Evolutionary conservation across 2,329 filamentous ascomycete genomes (phyloP).

Genomic region (Plenodomus tracheiphilus): DNA sequence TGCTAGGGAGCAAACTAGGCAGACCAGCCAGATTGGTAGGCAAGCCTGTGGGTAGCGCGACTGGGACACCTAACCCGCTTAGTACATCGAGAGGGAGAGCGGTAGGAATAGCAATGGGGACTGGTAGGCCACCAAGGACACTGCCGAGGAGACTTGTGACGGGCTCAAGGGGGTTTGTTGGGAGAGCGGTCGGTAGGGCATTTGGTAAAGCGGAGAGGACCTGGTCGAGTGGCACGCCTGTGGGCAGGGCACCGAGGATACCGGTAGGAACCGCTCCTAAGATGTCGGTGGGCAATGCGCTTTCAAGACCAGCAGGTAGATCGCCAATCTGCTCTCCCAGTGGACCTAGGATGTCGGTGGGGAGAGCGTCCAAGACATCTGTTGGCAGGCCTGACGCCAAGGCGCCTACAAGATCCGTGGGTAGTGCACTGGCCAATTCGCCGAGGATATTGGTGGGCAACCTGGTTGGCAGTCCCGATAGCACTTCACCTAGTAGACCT

Average conservation of each 20-base stretch:
- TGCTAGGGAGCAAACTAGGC: too few species aligned
- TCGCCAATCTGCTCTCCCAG: background rate
- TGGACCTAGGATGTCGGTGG: background rate
- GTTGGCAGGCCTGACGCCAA: background rate
- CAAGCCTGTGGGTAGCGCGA: too few species aligned
- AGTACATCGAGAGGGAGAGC: background rate
- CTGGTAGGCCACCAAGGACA: slow-evolving; percentile 1
- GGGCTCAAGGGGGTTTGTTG: background rate
- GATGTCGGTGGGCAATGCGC: background rate
- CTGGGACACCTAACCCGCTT: background rate
- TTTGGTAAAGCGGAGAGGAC: background rate
- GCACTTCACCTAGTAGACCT: too few species aligned
- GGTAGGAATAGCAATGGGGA: background rate
- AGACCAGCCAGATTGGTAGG: too few species aligned
- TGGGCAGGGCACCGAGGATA: background rate
- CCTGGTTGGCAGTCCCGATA: background rate
- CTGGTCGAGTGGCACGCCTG: background rate
- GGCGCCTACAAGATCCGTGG: background rate
- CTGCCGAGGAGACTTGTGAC: background rate
- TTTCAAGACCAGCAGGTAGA: background rate
- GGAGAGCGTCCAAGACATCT: background rate
- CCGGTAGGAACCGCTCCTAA: background rate
- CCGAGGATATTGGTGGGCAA: background rate
- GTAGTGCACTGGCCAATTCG: background rate
- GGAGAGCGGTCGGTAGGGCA: background rate